Percentiles rank a stretch among this genome's conserved stretches.
Evolutionary conservation across 164 flowering plant genomes (phyloP).

Genomic region (Tetrastigma voinierianum): DNA sequence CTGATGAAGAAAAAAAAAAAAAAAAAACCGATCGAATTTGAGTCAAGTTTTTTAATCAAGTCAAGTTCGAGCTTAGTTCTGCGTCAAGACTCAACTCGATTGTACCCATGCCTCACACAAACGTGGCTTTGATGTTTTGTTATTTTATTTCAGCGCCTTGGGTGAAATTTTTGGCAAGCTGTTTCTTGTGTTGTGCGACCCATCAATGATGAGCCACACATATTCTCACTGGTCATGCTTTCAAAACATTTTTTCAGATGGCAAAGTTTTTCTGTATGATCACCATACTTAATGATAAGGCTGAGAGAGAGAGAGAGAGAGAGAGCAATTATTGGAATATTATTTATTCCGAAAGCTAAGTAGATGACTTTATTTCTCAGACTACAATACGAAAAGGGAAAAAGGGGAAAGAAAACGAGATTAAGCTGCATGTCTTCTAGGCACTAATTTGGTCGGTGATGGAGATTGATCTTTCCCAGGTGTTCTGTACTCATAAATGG

Average conservation of each 20-base stretch:
- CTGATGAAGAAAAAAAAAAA: no score
- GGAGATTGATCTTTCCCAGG: conserved; percentile 1
- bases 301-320: not conserved
- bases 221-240: no score
- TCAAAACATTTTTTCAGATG: not conserved
- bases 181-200: no score
- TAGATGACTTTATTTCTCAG: not conserved
- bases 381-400: not conserved
- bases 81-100: no score
- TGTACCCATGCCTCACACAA: no score
- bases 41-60: no score
- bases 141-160: no score
- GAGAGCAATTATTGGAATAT: not conserved
- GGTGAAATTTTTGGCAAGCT: no score
- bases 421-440: conserved; percentile 5
- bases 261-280: not conserved
- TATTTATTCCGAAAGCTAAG: not conserved
- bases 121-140: no score
- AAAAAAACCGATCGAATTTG: no score
- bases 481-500: not conserved
- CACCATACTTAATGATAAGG: not conserved
- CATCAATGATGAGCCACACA: no score
- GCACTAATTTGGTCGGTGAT: not conserved
- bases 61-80: no score
- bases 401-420: not conserved